Conservation (phyloP, 2,329 filamentous ascomycete species). For the Arthrobotrys megalospora region DNA sequence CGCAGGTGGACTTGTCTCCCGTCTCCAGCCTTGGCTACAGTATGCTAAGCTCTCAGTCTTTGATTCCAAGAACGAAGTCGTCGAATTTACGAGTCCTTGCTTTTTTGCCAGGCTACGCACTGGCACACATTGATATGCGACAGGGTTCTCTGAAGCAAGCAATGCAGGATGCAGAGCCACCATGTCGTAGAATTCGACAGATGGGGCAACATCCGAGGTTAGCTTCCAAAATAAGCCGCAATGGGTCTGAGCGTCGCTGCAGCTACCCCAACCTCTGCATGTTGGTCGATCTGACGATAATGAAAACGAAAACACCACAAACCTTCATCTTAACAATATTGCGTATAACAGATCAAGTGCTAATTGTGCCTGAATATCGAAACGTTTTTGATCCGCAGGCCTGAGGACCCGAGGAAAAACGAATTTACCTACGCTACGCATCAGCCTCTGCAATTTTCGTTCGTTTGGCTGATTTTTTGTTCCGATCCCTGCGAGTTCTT, state of each 20-base stretch:
- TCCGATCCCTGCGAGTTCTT: constrained; percentile 49
- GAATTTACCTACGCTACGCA: constrained; percentile 14
- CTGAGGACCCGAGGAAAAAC: constrained; percentile 29
- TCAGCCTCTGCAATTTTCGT: constrained; percentile 25
- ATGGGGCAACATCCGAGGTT: constrained; percentile 61
- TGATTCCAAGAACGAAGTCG: constrained; percentile 23
- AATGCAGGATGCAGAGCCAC: constrained; percentile 28
- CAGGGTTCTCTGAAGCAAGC: constrained; percentile 33
- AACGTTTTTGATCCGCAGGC: constrained; percentile 34
- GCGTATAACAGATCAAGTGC: constrained; percentile 12
- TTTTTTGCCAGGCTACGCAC: constrained; percentile 9
- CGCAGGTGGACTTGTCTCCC: constrained; percentile 36
- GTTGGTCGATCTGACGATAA: constrained; percentile 27
- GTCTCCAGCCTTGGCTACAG: constrained; percentile 45
- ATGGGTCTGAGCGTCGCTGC: constrained; percentile 51
- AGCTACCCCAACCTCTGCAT: constrained; percentile 33
- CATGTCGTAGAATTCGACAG: constrained; percentile 51
- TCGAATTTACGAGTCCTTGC: constrained; percentile 11
- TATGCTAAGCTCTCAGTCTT: constrained; percentile 10
- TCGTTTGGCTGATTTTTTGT: constrained; percentile 32
- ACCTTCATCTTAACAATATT: constrained; percentile 3
- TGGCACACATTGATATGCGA: constrained; percentile 21
- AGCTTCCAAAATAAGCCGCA: constrained; percentile 60
- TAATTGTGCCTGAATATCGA: constrained; percentile 49
- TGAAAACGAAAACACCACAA: constrained; percentile 45